These are phyloP conservation scores for Fusarium abutilonis DNA, from an alignment of 2,329 filamentous ascomycete species.

Conservation along the genomic window DNA sequence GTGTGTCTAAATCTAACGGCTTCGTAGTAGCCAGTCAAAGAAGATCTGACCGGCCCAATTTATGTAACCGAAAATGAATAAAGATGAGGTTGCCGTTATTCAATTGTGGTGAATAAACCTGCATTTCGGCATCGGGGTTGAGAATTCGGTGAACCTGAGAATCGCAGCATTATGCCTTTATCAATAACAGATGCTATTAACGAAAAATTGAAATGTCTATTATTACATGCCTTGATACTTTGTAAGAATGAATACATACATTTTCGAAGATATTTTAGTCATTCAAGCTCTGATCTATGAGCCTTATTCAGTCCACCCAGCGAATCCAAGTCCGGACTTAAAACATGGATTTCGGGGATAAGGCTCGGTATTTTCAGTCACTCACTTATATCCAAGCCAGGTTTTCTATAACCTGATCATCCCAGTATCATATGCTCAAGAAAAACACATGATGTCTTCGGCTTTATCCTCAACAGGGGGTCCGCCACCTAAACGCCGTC, in stretches of 20 bases:
- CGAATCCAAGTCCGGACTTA: not conserved
- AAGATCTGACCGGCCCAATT: no score
- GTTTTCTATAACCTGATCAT: not conserved
- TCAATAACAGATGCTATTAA: no score
- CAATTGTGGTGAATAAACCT: not conserved
- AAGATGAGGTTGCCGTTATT: not conserved
- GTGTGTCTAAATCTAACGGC: no score
- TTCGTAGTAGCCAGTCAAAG: no score
- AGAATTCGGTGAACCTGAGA: no score
- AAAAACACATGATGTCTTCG: constrained; percentile 6
- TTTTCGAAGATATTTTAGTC: not conserved
- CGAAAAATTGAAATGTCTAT: no score
- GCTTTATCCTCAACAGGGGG: constrained; percentile 9
- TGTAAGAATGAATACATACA: no score
- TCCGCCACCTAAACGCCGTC: constrained; percentile 36
- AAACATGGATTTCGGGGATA: constrained; percentile 26
- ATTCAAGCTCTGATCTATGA: not conserved
- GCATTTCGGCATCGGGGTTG: constrained; percentile 28
- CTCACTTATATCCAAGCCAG: constrained; percentile 26
- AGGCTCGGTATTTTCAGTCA: constrained; percentile 22
- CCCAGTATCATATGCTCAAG: not conserved
- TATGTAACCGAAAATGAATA: no score
- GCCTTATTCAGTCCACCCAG: not conserved
- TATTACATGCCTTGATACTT: no score
- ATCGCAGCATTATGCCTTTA: no score